Percentiles rank a stretch among this genome's conserved stretches.
Evolutionary conservation across 371 early-diverging fungal genomes (phyloP).

Genomic region (Mucor circinelloides): DNA sequence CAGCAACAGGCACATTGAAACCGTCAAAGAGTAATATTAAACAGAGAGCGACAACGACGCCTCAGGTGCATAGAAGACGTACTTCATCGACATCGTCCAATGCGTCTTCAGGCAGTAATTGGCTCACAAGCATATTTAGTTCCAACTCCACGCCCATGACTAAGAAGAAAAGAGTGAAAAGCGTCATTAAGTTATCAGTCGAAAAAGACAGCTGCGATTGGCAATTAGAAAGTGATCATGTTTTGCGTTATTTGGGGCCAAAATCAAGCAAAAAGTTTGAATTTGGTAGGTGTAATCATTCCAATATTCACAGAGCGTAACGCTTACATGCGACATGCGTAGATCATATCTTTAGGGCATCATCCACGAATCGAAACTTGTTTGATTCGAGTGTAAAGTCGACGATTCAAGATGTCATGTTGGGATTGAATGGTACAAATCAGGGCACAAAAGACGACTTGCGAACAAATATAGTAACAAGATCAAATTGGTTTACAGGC

Average conservation of each 20-base stretch:
- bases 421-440: slow-evolving; percentile 16
- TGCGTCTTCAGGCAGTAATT: neutral
- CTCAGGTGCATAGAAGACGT: slow-evolving; percentile 5
- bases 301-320: no score
- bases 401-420: slow-evolving; percentile 10
- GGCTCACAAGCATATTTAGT: slow-evolving; percentile 11
- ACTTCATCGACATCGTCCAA: slow-evolving; percentile 13
- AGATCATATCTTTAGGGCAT: slow-evolving; percentile 11
- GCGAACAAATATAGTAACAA: neutral
- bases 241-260: slow-evolving; percentile 11
- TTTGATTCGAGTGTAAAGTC: neutral
- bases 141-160: neutral
- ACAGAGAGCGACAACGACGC: slow-evolving; percentile 17
- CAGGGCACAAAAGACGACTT: neutral
- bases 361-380: neutral
- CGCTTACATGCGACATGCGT: neutral
- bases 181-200: slow-evolving; percentile 3
- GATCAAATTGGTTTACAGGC: slow-evolving; percentile 35
- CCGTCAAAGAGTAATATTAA: neutral
- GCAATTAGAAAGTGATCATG: slow-evolving; percentile 4
- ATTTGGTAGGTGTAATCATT: slow-evolving; percentile 2
- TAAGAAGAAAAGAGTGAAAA: slow-evolving; percentile 10
- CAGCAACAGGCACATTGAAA: neutral
- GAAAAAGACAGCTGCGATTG: slow-evolving; percentile 14
- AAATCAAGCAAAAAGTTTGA: slow-evolving; percentile 17